Conservation (phyloP, 2,329 filamentous ascomycete genomes). For the Mycosphaerella sp. region DNA sequence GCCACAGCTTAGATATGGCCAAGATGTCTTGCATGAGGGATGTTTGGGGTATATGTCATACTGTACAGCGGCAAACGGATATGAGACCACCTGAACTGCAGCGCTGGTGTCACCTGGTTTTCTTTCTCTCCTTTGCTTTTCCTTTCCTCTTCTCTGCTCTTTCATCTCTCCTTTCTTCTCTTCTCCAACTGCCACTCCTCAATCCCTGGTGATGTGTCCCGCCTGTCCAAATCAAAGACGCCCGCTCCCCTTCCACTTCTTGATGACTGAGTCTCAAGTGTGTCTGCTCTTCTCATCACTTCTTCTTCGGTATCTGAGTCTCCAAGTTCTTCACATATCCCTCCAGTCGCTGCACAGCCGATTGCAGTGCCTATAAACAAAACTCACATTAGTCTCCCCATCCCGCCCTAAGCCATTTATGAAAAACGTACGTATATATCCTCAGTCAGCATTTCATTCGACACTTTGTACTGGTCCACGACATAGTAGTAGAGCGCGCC, state of each 20-base stretch:
- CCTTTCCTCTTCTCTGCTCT: not conserved
- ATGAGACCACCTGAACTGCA: not conserved
- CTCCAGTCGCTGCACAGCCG: slow-evolving; percentile 78
- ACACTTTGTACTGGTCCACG: slow-evolving; percentile 84
- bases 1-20: slow-evolving; percentile 2
- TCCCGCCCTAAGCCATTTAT: not conserved
- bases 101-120: not conserved
- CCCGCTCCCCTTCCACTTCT: too few relatives aligned
- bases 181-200: too few relatives aligned
- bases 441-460: slow-evolving; percentile 87
- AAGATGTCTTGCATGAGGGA: not conserved
- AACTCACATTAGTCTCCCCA: not conserved
- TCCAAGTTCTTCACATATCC: slow-evolving; percentile 77
- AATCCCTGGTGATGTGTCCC: too few relatives aligned
- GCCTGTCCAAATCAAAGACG: too few relatives aligned
- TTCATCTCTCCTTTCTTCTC: too few relatives aligned
- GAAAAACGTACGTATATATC: slow-evolving; percentile 76
- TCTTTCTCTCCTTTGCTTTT: not conserved
- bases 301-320: slow-evolving; percentile 66
- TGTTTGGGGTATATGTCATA: slow-evolving; percentile 18
- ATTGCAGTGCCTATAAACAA: slow-evolving; percentile 65
- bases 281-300: slow-evolving; percentile 37
- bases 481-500: slow-evolving; percentile 86
- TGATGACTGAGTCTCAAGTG: too few relatives aligned
- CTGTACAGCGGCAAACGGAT: slow-evolving; percentile 23